Conservation (phyloP, 129 eudicot genomes). For the Lonicera japonica region DNA sequence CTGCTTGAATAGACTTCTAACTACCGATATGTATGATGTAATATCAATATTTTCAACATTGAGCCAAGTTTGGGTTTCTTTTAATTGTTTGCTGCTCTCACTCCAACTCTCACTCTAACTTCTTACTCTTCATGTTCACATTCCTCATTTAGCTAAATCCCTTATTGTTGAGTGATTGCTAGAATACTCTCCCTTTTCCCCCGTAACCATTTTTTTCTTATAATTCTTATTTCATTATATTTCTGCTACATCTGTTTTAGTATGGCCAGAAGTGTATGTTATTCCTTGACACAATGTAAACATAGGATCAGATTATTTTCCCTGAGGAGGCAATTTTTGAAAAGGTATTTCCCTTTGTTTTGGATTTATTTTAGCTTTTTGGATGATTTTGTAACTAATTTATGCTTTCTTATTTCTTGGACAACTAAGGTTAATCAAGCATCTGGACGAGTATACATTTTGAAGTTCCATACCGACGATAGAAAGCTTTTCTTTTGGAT, state of each 20-base stretch:
- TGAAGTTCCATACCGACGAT: conserved; percentile 83
- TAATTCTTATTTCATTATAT: not conserved
- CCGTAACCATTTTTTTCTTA: not conserved
- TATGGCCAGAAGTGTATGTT: not conserved
- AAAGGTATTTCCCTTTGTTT: conserved; percentile 41
- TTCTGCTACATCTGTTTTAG: not conserved
- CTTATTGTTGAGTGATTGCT: too few species aligned
- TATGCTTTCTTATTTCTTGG: not conserved
- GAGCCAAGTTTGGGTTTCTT: not conserved
- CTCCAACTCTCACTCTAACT: too few species aligned
- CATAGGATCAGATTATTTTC: conserved; percentile 85
- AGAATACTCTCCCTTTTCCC: not conserved
- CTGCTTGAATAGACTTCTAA: too few species aligned
- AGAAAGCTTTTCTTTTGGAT: conserved; percentile 94
- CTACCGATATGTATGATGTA: not conserved
- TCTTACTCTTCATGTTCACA: not conserved
- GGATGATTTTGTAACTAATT: not conserved
- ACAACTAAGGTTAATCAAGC: conserved; percentile 69
- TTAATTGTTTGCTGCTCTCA: not conserved
- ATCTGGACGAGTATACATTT: conserved; percentile 81
- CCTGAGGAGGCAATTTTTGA: conserved; percentile 95
- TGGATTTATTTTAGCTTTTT: conserved; percentile 4
- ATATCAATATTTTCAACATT: not conserved
- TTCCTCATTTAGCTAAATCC: not conserved
- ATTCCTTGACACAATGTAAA: conserved; percentile 33